phyloP scores from a whole-genome alignment of 192 early-diverging fungal species.

The Coemansia sp. region DNA sequence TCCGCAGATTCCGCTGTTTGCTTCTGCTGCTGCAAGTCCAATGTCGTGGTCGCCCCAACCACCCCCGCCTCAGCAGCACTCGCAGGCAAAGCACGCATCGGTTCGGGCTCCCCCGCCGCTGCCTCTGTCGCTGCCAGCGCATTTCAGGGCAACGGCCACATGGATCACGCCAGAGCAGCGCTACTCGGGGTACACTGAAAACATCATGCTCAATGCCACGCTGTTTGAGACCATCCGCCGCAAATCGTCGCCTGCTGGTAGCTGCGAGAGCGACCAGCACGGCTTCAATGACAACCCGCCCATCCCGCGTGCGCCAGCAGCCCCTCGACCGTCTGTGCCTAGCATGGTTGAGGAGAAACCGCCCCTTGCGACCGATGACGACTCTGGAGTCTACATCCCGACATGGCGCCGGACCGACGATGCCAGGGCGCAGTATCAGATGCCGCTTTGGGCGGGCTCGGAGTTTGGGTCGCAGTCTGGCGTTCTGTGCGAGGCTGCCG shows the following conservation, averaged over 20 bases:
- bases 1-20: conserved; percentile 14
- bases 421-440: neutral
- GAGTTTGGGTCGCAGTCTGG: conserved; percentile 39
- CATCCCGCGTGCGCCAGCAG: neutral
- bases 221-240: conserved; percentile 52
- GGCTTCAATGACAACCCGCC: neutral
- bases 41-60: conserved; percentile 11
- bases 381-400: conserved; percentile 43
- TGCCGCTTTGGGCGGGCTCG: conserved; percentile 28
- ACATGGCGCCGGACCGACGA: conserved; percentile 35
- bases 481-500: conserved; percentile 43
- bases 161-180: conserved; percentile 52
- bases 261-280: conserved; percentile 19
- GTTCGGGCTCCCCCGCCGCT: conserved; percentile 5
- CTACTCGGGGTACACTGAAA: conserved; percentile 46
- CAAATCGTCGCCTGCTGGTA: conserved; percentile 12
- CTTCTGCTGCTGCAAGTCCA: conserved; percentile 19
- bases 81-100: neutral
- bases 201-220: conserved; percentile 44
- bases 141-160: conserved; percentile 30
- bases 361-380: conserved; percentile 7
- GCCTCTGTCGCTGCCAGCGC: conserved; percentile 17
- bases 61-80: neutral
- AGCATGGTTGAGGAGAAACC: neutral
- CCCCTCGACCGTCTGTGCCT: neutral